Evolutionary conservation across 73 alveolate species (phyloP), one percentile per base, ranked within the genome.

Genomic region (Loxodes magnus): DNA sequence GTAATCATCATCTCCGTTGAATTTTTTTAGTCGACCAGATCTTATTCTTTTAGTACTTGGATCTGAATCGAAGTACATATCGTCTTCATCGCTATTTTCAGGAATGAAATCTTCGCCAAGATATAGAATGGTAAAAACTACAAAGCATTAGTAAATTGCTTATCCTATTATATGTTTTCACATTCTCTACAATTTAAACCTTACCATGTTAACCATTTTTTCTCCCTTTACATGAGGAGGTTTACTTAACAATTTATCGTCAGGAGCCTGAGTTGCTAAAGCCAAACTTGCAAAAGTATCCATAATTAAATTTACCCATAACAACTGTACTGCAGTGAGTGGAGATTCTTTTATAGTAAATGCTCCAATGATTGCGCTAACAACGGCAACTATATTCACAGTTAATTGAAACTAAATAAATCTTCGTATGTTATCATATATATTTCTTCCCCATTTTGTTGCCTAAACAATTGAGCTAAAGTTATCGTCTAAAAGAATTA

Each of bases 251-350:
- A 80, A 75, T 34, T 64, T 66, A 28, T 58, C 79, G 29, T 84
- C 62, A 1, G 98, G 98, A 14, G 96, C 96, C 37, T 90, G 96
- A 16, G 98, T 90, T 0, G 98, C 98, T 9, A 90, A 57, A 22
- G 98, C 98, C 27, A 90, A 64, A 27, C 94, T 82, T 51, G 96
- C 98, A 52, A 90, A 86, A 5, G 98, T 86, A 60, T 90, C 98
- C 96, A 90, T 90, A 43, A 90, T 90, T 30, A 90, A 67, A 70
- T 90, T 90, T 16, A 90, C 94, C 98, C 98, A 90, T 5, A 86
- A 73, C 97, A 90, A 82, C 60, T 92, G 87, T 28, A 92, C 80
- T 28, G 93, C 68, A 17, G 85, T 67, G 52, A 83, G 70, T 3
- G 92, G 90, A 5, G 89, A 68, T 39, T 79, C 71, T 54, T 74